Conservation (phyloP, 2,329 filamentous ascomycete genomes). For the Pseudohalonectria lignicola region DNA sequence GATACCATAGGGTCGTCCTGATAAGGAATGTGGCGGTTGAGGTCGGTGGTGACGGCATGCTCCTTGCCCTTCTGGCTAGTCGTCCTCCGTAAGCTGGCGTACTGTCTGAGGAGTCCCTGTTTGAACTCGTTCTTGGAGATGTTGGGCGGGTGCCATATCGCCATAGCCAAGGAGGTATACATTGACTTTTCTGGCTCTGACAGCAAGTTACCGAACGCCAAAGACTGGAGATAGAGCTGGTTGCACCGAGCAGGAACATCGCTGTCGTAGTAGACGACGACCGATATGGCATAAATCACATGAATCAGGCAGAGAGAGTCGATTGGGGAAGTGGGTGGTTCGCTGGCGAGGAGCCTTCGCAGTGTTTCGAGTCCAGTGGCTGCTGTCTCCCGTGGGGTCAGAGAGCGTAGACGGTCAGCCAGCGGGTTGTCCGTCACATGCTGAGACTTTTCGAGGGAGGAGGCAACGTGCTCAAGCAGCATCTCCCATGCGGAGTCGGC, state of each 20-base stretch:
- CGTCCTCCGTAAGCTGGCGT: conserved; percentile 9
- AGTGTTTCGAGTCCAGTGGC: conserved; percentile 29
- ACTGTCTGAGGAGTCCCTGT: conserved; percentile 13
- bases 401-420: conserved; percentile 24
- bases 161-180: conserved; percentile 31
- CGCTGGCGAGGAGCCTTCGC: conserved; percentile 24
- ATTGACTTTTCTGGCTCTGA: conserved; percentile 19
- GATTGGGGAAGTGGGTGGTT: conserved; percentile 24
- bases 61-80: conserved; percentile 31
- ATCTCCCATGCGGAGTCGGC: conserved; percentile 32
- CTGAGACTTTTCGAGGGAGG: conserved; percentile 30
- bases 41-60: conserved; percentile 6
- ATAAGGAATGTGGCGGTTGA: conserved; percentile 1
- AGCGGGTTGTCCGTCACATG: conserved; percentile 28
- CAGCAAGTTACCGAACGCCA: conserved; percentile 31
- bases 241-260: conserved; percentile 22
- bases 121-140: conserved; percentile 18
- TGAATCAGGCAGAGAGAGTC: conserved; percentile 40
- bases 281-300: conserved; percentile 36
- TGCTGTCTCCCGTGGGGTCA: conserved; percentile 27
- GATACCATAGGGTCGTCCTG: conserved; percentile 25
- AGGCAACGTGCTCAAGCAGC: conserved; percentile 32
- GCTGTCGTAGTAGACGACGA: conserved; percentile 29
- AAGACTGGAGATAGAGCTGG: conserved; percentile 33
- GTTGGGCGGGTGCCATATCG: conserved; percentile 36